Evolutionary conservation across 257 asterid species (phyloP).

Genomic region (Plantago elongata): DNA sequence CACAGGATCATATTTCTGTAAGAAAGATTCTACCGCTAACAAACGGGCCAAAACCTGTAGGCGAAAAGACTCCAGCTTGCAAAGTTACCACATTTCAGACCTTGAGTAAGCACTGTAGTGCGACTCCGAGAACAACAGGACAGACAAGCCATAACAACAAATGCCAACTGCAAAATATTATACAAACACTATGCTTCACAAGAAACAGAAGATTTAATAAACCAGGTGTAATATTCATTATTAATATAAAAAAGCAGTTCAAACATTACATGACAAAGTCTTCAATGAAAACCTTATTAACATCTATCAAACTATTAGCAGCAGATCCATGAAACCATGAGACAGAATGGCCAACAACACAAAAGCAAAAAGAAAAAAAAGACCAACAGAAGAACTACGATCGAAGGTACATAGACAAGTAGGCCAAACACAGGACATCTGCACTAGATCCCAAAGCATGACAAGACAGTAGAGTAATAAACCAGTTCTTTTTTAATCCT

Average conservation of each 20-base stretch:
- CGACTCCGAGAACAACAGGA: background rate
- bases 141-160: background rate
- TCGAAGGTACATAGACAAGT: conserved; percentile 4
- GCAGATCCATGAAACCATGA: background rate
- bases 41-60: too few relatives aligned
- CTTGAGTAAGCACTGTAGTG: too few relatives aligned
- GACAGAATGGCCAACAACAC: background rate
- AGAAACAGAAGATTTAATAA: background rate
- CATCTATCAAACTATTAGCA: conserved; percentile 11
- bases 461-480: background rate
- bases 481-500: conserved; percentile 4
- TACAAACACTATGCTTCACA: background rate
- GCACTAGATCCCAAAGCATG: conserved; percentile 17
- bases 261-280: conserved; percentile 15
- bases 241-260: background rate
- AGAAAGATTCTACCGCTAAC: too few relatives aligned
- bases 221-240: background rate
- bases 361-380: background rate
- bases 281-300: conserved; percentile 2
- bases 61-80: too few relatives aligned
- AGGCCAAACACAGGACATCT: conserved; percentile 10
- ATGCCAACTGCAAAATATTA: background rate
- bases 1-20: too few relatives aligned
- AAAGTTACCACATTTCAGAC: too few relatives aligned
- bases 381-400: background rate